phyloP scores from a whole-genome alignment of 306 rosid genomes.

The Luffa aegyptiaca region DNA sequence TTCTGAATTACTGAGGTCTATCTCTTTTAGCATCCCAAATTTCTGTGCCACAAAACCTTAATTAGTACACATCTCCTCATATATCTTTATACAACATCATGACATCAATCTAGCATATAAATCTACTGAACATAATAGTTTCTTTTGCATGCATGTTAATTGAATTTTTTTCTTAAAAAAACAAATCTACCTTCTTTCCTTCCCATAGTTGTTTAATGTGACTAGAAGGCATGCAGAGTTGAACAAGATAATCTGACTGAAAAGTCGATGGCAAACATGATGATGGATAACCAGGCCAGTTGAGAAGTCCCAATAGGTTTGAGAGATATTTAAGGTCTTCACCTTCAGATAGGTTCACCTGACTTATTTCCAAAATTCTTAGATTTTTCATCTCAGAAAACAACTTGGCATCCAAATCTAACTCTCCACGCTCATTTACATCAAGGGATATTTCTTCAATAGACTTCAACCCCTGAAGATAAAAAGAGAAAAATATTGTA shows the following conservation, averaged over 20 bases:
- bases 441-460: not conserved
- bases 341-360: not conserved
- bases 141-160: not conserved
- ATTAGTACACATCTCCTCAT: not conserved
- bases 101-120: not conserved
- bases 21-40: not conserved
- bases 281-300: not conserved
- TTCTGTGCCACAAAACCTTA: not conserved
- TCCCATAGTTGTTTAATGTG: not conserved
- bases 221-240: not conserved
- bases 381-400: not conserved
- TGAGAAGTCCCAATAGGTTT: not conserved
- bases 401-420: not conserved
- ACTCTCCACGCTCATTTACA: not conserved
- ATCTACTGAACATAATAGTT: not conserved
- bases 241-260: not conserved
- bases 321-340: not conserved
- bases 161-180: too few species aligned
- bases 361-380: not conserved
- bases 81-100: not conserved
- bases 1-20: slow-evolving; percentile 9
- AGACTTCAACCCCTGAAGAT: not conserved
- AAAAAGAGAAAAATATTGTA: not conserved
- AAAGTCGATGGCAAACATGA: not conserved
- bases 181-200: not conserved